Evolutionary conservation across 306 rosid genomes (phyloP).

Genomic region (Cicer judaicum): DNA sequence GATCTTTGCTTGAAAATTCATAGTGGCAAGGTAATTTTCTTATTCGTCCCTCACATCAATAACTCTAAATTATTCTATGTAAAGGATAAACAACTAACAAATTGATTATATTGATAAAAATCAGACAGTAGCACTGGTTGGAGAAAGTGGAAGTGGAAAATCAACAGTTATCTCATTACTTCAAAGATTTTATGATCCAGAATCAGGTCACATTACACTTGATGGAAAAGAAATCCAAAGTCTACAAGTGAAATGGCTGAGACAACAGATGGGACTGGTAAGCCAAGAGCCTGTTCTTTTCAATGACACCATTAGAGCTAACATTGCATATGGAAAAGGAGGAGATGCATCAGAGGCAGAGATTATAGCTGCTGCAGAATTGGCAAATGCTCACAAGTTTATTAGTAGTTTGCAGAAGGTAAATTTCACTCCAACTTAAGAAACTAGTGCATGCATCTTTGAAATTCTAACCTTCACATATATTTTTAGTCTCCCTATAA

Average conservation of each 20-base stretch:
- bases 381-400: slow-evolving; percentile 71
- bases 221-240: slow-evolving; percentile 60
- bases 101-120: not conserved
- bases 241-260: slow-evolving; percentile 64
- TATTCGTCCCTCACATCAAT: not conserved
- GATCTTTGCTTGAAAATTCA: slow-evolving; percentile 68
- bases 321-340: slow-evolving; percentile 73
- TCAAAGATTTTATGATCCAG: slow-evolving; percentile 72
- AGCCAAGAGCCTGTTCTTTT: slow-evolving; percentile 72
- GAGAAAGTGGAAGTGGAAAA: slow-evolving; percentile 84
- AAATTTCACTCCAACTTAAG: not conserved
- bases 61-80: slow-evolving; percentile 1
- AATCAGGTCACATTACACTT: slow-evolving; percentile 65
- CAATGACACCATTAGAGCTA: slow-evolving; percentile 63
- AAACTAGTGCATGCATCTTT: too few relatives aligned
- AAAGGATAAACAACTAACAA: slow-evolving; percentile 9
- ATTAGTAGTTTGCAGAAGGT: slow-evolving; percentile 71
- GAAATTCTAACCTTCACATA: too few relatives aligned
- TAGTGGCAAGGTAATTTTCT: slow-evolving; percentile 66
- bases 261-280: slow-evolving; percentile 75
- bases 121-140: slow-evolving; percentile 72
- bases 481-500: too few relatives aligned
- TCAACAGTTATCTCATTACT: slow-evolving; percentile 63
- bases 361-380: slow-evolving; percentile 64
- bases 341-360: slow-evolving; percentile 69